phyloP scores from a whole-genome alignment of 495 filamentous ascomycete species.

The Astrothelium macrocarpum region DNA sequence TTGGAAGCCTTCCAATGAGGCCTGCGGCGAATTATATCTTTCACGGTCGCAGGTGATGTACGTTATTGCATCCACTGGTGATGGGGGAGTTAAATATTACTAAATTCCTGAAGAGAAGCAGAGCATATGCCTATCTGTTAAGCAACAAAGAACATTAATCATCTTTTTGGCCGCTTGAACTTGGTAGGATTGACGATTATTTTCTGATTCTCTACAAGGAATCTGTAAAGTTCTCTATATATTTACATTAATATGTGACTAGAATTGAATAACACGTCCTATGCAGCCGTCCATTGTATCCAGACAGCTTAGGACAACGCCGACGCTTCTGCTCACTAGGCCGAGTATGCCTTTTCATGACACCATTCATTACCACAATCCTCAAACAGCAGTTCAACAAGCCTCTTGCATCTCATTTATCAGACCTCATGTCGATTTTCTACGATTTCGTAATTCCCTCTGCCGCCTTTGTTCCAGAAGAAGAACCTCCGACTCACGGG shows the following conservation, averaged over 20 bases:
- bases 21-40: too few relatives aligned
- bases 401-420: not conserved
- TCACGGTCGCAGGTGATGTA: too few relatives aligned
- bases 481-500: not conserved
- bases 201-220: not conserved
- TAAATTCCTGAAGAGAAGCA: too few relatives aligned
- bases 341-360: not conserved
- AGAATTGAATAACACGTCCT: not conserved
- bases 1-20: too few relatives aligned
- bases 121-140: too few relatives aligned
- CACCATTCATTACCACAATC: not conserved
- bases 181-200: too few relatives aligned
- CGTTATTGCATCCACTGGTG: too few relatives aligned
- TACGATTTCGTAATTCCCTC: not conserved
- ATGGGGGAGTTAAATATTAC: too few relatives aligned
- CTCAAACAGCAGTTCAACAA: not conserved
- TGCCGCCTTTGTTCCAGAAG: not conserved
- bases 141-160: too few relatives aligned
- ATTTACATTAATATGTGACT: slow-evolving; percentile 3
- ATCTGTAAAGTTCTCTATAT: not conserved
- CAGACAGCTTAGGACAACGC: not conserved
- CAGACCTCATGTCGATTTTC: slow-evolving; percentile 3
- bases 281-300: not conserved
- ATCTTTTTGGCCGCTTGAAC: too few relatives aligned
- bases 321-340: not conserved